Base-by-base conservation (phyloP, 1,139 yeast genomes). In the Kodamaea derodonti region DNA sequence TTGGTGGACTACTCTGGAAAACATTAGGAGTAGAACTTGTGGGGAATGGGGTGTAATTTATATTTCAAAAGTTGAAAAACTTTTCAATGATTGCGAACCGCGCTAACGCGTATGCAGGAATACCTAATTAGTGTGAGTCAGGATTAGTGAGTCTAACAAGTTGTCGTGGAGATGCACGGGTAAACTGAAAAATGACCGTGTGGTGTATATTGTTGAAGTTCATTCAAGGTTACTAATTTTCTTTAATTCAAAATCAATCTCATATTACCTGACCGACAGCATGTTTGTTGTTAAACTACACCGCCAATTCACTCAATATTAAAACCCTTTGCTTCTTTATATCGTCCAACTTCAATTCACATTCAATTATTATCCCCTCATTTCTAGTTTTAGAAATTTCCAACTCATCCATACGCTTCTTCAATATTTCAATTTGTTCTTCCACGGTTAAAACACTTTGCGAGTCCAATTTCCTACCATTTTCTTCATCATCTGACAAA, bases 101-200 rank as follows among this genome's bases (percentile, higher is more conserved):
- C 26, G 26, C 12, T 11, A 7, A 24, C n/a, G 14, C 7, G 12
- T n/a, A n/a, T 24, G 12, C 26, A n/a, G 26, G 26, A 24, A n/a
- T 24, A 24, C 26, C 26, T 13, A 13, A n/a, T 24, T 24, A 11
- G 26, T 24, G 23, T n/a, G 48, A 43, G 36, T 43, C 48, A 42
- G 41, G 29, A 37, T 48, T 27, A 41, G 50, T n/a, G n/a, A n/a
- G n/a, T n/a, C n/a, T n/a, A n/a, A n/a, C n/a, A n/a, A n/a, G n/a
- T n/a, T n/a, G n/a, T n/a, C n/a, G n/a, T n/a, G n/a, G n/a, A n/a
- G n/a, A n/a, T n/a, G n/a, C n/a, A n/a, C n/a, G n/a, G n/a, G n/a
- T n/a, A n/a, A n/a, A n/a, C n/a, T n/a, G n/a, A n/a, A n/a, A n/a
- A n/a, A n/a, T n/a, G n/a, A n/a, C n/a, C n/a, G n/a, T n/a, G n/a